These are phyloP conservation scores for Moelleriella libera DNA, from an alignment of 2,329 filamentous ascomycete genomes.

Conservation along the genomic window DNA sequence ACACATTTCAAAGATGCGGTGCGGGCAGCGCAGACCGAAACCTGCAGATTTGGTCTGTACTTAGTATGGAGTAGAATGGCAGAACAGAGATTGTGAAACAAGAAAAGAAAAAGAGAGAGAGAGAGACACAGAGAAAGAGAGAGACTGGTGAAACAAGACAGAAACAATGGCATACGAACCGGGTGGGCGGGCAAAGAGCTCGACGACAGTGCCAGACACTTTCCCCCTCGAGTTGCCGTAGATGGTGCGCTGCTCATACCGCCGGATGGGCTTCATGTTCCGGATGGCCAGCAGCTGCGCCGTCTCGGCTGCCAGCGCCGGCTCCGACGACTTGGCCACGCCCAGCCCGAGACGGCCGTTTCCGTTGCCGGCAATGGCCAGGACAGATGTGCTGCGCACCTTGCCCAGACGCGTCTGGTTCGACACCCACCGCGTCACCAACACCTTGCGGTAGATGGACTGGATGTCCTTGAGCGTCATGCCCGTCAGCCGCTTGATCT, in stretches of 20 bases:
- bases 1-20: conserved; percentile 89
- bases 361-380: conserved; percentile 76
- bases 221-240: conserved; percentile 75
- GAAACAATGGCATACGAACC: conserved; percentile 40
- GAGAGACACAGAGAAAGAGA: too few relatives aligned
- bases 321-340: conserved; percentile 75
- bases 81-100: too few relatives aligned
- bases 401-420: conserved; percentile 98
- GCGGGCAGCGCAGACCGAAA: conserved; percentile 84
- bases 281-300: conserved; percentile 70
- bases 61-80: background rate
- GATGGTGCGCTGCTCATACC: conserved; percentile 87
- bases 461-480: conserved; percentile 37
- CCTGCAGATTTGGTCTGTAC: conserved; percentile 33
- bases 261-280: conserved; percentile 82
- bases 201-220: conserved; percentile 74
- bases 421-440: conserved; percentile 61
- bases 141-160: too few relatives aligned
- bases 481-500: conserved; percentile 40
- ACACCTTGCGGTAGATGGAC: conserved; percentile 49
- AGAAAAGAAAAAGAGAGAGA: too few relatives aligned
- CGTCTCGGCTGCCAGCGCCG: conserved; percentile 51
- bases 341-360: conserved; percentile 79
- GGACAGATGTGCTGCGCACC: conserved; percentile 59
- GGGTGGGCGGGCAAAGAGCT: conserved; percentile 70